A percentile compares a stretch with the other conserved stretches of the same genome.
Evolutionary conservation across 164 flowering plant genomes (phyloP).

Genomic region (Platanus orientalis): DNA sequence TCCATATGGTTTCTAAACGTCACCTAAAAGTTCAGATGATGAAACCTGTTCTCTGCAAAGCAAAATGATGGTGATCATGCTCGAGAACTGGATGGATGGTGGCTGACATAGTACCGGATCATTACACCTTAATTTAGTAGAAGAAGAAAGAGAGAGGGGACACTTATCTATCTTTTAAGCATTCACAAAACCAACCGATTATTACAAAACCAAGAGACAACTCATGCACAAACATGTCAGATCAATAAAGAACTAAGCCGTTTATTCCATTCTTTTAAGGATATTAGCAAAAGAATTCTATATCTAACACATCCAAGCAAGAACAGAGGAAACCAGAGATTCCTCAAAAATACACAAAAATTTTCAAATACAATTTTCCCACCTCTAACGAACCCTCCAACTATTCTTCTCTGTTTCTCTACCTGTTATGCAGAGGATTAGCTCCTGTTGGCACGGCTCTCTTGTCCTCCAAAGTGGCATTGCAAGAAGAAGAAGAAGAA

Average conservation of each 20-base stretch:
- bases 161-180: no score
- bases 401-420: not conserved
- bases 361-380: not conserved
- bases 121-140: no score
- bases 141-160: no score
- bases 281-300: not conserved
- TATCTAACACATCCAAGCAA: not conserved
- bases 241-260: no score
- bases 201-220: not conserved
- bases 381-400: not conserved
- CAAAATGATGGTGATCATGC: no score
- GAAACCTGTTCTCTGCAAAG: no score
- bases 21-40: no score
- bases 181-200: no score
- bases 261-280: not conserved
- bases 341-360: not conserved
- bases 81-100: no score
- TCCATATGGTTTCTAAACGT: no score
- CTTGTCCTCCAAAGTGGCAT: conserved; percentile 3
- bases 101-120: no score
- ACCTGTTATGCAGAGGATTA: conserved; percentile 19
- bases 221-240: not conserved
- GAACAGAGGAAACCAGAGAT: not conserved
- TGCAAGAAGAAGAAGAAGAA: not conserved
- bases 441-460: conserved; percentile 14